A percentile compares a stretch with the other conserved stretches of the same genome.
phyloP scores from a whole-genome alignment of 2,329 filamentous ascomycete species.

The Zymoseptoria pseudotritici region DNA sequence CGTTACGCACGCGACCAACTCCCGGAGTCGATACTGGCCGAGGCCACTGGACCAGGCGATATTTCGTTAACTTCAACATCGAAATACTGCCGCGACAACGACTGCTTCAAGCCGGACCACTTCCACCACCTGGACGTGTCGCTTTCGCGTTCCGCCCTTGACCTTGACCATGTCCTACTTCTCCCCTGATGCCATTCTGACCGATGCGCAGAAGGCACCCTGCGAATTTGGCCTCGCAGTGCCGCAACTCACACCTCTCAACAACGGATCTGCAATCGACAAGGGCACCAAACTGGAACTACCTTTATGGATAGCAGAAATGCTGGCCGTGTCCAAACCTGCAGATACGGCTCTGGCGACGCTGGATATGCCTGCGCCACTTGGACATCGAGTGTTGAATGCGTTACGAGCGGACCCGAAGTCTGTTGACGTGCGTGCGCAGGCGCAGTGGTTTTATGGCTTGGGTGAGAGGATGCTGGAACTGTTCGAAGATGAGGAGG shows the following conservation, averaged over 20 bases:
- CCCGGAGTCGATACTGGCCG: background rate
- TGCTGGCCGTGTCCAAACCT: slow-evolving; percentile 63
- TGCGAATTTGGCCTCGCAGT: slow-evolving; percentile 91
- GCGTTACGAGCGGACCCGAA: slow-evolving; percentile 86
- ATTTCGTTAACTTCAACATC: background rate
- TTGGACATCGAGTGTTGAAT: slow-evolving; percentile 74
- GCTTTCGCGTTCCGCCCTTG: slow-evolving; percentile 21
- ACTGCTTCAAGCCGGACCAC: background rate
- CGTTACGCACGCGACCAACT: background rate
- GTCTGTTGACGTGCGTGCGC: slow-evolving; percentile 72
- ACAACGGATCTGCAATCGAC: slow-evolving; percentile 65
- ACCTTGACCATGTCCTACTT: slow-evolving; percentile 60
- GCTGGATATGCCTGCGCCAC: slow-evolving; percentile 70
- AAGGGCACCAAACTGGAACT: slow-evolving; percentile 71
- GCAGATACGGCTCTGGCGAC: slow-evolving; percentile 56
- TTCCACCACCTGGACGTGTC: slow-evolving; percentile 3
- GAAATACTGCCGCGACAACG: background rate
- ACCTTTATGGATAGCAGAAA: slow-evolving; percentile 89
- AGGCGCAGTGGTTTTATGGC: slow-evolving; percentile 81
- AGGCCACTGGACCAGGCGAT: background rate
- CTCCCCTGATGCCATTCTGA: slow-evolving; percentile 75
- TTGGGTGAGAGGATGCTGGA: slow-evolving; percentile 81
- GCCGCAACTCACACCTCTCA: slow-evolving; percentile 78
- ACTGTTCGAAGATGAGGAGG: slow-evolving; percentile 81
- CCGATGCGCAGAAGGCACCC: slow-evolving; percentile 88